Conservation (phyloP, 2,329 filamentous ascomycete species). For the Arachnopeziza araneosa region DNA sequence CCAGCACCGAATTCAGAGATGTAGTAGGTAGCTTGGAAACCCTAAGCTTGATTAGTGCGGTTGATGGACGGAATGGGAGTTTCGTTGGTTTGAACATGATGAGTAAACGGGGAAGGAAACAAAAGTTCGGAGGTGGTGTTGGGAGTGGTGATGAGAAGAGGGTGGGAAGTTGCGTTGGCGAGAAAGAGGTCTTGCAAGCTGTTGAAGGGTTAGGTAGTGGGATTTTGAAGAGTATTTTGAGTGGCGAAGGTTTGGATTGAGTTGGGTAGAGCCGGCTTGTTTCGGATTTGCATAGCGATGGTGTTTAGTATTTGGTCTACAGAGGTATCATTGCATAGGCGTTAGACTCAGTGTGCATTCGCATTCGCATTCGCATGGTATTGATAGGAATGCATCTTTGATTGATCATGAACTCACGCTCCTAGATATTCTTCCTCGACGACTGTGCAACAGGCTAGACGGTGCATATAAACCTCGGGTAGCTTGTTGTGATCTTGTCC, state of each 20-base stretch:
- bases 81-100: constrained; percentile 62
- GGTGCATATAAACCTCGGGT: background rate
- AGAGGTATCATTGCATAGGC: background rate
- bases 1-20: constrained; percentile 88
- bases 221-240: constrained; percentile 58
- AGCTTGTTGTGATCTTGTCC: background rate
- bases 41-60: constrained; percentile 68
- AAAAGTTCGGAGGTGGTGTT: constrained; percentile 38
- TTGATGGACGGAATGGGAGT: constrained; percentile 63
- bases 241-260: constrained; percentile 35
- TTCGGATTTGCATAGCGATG: constrained; percentile 18
- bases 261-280: background rate
- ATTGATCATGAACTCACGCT: background rate
- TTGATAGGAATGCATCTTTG: constrained; percentile 4
- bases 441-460: background rate
- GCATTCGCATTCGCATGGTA: background rate
- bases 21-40: constrained; percentile 88
- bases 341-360: background rate
- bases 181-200: constrained; percentile 69
- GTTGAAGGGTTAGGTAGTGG: constrained; percentile 58
- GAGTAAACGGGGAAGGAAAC: constrained; percentile 57
- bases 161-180: constrained; percentile 73
- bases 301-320: constrained; percentile 3
- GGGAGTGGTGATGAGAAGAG: constrained; percentile 65
- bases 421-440: too few relatives aligned